phyloP scores from a whole-genome alignment of 2,329 filamentous ascomycete species.

The Apiospora rasikravindrae region DNA sequence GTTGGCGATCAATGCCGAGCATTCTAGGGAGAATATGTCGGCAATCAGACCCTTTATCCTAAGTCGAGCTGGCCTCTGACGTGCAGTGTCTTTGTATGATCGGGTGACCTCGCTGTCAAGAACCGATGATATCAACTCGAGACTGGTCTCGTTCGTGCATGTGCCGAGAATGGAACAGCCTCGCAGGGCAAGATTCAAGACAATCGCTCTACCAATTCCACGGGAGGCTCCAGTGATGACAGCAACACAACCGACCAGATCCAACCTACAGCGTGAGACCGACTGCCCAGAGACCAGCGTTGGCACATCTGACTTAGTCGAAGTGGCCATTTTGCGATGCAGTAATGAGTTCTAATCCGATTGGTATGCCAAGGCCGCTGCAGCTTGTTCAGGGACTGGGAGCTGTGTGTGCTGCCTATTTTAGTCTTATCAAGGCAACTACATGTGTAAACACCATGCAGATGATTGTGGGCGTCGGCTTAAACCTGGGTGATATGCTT shows the following conservation, averaged over 20 bases:
- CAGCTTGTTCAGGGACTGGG: not conserved
- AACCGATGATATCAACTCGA: constrained; percentile 28
- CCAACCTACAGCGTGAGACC: not conserved
- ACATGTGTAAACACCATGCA: no score
- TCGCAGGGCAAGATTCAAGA: constrained; percentile 34
- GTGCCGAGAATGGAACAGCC: constrained; percentile 41
- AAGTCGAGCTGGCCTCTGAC: constrained; percentile 24
- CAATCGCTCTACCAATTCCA: constrained; percentile 37
- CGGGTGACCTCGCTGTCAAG: constrained; percentile 31
- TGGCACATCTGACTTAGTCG: not conserved
- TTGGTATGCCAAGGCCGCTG: not conserved
- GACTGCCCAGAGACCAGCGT: not conserved
- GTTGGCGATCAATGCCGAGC: constrained; percentile 35
- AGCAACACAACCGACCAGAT: constrained; percentile 15
- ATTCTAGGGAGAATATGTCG: constrained; percentile 37
- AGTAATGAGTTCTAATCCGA: not conserved
- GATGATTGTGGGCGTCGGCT: no score
- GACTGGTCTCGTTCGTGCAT: constrained; percentile 31
- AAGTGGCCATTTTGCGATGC: not conserved
- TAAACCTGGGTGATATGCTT: no score
- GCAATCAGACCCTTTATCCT: constrained; percentile 37
- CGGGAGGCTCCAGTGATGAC: constrained; percentile 19
- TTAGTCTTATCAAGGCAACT: no score
- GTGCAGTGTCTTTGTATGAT: constrained; percentile 27
- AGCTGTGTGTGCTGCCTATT: not conserved